Percentiles rank a stretch among this genome's conserved stretches.
These are phyloP conservation scores for Aspergillus japonicus DNA, from an alignment of 2,329 filamentous ascomycete genomes.

Conservation along the genomic window DNA sequence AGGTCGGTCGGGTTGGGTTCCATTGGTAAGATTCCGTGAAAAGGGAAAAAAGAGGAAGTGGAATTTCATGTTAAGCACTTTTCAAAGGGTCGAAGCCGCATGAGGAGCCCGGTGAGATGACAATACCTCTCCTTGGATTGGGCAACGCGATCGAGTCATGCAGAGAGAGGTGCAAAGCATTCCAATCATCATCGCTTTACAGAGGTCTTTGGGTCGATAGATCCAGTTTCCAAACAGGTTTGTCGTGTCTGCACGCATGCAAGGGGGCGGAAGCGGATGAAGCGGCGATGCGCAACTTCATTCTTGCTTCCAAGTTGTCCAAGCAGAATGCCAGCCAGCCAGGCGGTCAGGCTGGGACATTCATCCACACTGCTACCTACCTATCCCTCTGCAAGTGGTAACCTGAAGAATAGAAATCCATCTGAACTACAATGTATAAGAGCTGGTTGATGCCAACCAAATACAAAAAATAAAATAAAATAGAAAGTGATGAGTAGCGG, in stretches of 20 bases:
- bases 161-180: not conserved
- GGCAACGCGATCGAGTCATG: not conserved
- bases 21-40: too few species aligned
- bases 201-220: not conserved
- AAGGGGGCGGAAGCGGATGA: conserved; percentile 3
- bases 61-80: not conserved
- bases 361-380: not conserved
- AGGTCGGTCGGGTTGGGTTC: not conserved
- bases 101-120: not conserved
- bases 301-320: not conserved
- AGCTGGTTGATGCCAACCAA: too few species aligned
- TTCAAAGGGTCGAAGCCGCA: not conserved
- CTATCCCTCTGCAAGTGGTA: too few species aligned
- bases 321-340: conserved; percentile 7
- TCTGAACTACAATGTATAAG: not conserved
- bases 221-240: not conserved
- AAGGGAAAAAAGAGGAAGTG: not conserved
- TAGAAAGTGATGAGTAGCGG: not conserved
- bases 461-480: not conserved
- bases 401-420: too few species aligned
- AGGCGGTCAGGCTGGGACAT: not conserved
- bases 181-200: not conserved
- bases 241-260: not conserved
- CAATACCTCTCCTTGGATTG: not conserved
- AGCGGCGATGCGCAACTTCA: conserved; percentile 2